Base-by-base conservation (phyloP, 495 filamentous ascomycete species). In the Aspergillus coremiiformis region DNA sequence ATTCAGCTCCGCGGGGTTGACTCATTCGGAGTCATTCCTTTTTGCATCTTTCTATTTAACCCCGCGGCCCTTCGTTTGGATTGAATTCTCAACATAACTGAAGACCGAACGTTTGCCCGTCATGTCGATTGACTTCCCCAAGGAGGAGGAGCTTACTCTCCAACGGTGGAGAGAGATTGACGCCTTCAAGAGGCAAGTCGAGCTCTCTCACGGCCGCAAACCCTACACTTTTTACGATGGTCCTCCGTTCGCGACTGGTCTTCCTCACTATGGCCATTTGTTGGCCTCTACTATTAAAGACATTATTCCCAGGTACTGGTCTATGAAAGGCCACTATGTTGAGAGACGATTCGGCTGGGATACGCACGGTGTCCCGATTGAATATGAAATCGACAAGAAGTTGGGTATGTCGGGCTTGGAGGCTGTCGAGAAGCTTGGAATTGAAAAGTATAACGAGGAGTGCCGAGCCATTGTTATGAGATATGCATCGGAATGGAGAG, bases 351-450 rank as follows among this genome's bases (percentile, higher is more conserved):
- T 86, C 58, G 83, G 83, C 35, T 86, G 83, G 93, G 93, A 98
- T 65, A 96, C 93, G 15, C 93, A 98, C 66, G 93, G 93, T 50
- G 72, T 98, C 21, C 93, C 93, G 8, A 90, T 98, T 55, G 93
- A 98, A 68, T 87, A 96, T 65, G 93, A 97, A 73, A 97, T 97
- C 57, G 93, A 98, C 78, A 96, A 97, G 81, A 93, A 94, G 68
- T 78, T 96, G 47, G 85, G 86, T 21, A 89, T 95, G 63, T 89
- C 87, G 39, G 93, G 89, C 22, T 84, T 86, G 64, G 87, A 91
- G 47, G 90, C 90, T 11, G 93, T 98, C 39, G 78, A 85, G 72
- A 75, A 92, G 65, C 70, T 96, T 49, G 93, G 94, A 37, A 83
- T 98, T 55, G 89, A 78, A 54, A 85, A 85, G 57, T 98, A 98